A percentile compares a stretch with the other conserved stretches of the same genome.
These are phyloP conservation scores for Penicillium ucsense DNA, from an alignment of 495 filamentous ascomycete species.

Conservation along the genomic window DNA sequence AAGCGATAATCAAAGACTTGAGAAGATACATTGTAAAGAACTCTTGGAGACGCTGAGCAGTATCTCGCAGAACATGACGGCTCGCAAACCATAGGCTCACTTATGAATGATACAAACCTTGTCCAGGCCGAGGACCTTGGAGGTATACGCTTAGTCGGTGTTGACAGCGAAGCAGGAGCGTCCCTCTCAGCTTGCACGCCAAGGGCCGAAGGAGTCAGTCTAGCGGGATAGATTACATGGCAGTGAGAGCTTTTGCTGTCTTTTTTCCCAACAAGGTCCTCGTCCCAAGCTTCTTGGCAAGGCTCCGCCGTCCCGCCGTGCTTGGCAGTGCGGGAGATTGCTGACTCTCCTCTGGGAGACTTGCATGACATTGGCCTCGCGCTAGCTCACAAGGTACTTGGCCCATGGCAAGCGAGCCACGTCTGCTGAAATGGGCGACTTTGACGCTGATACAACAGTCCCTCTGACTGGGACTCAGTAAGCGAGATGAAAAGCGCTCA, in stretches of 20 bases:
- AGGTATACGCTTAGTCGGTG: background rate
- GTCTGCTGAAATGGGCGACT: no score
- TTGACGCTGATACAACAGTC: no score
- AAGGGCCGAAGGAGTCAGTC: background rate
- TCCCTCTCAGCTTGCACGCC: slow-evolving; percentile 1
- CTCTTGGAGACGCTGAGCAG: no score
- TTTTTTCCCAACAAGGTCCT: slow-evolving; percentile 14
- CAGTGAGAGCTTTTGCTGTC: background rate
- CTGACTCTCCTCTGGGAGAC: background rate
- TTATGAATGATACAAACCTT: no score
- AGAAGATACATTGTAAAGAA: slow-evolving; percentile 3
- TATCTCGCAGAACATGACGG: no score
- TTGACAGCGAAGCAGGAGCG: slow-evolving; percentile 7
- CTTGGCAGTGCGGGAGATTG: slow-evolving; percentile 7
- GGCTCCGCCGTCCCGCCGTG: slow-evolving; percentile 7
- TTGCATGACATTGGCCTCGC: background rate
- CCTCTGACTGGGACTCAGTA: no score
- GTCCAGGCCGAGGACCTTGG: no score
- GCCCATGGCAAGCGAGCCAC: background rate
- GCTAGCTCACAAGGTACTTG: slow-evolving; percentile 10
- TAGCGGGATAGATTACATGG: background rate
- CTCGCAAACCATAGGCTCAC: no score
- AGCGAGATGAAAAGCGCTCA: no score
- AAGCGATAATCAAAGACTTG: slow-evolving; percentile 5
- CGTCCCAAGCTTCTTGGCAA: slow-evolving; percentile 13